These are phyloP conservation scores for Rhizopogon roseolus DNA, from an alignment of 768 basidiomycete species.

Conservation along the genomic window DNA sequence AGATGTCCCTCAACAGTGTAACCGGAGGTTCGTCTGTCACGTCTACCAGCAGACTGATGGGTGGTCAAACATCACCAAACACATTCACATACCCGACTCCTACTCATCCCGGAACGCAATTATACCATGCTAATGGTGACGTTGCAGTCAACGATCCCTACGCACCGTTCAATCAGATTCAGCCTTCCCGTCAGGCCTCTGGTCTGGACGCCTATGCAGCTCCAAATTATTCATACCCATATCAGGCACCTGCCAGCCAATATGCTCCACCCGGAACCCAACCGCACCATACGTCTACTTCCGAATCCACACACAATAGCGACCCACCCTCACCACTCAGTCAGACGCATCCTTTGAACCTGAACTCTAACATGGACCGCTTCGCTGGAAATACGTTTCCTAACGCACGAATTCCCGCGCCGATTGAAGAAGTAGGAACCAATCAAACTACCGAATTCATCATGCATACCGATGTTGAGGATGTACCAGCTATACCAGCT, in stretches of 20 bases:
- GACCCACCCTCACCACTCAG: background rate
- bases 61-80: conserved; percentile 16
- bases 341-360: conserved; percentile 7
- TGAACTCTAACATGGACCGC: conserved; percentile 11
- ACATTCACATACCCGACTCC: conserved; percentile 25
- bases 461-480: conserved; percentile 67
- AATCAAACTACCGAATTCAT: conserved; percentile 48
- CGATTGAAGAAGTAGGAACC: conserved; percentile 39
- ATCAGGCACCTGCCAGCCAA: conserved; percentile 13
- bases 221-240: too few species aligned
- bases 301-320: background rate
- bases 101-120: background rate
- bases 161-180: background rate
- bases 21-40: conserved; percentile 22
- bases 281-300: background rate
- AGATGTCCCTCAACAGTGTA: conserved; percentile 15
- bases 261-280: conserved; percentile 9
- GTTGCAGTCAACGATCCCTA: background rate
- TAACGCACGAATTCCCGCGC: conserved; percentile 46
- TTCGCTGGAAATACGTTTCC: conserved; percentile 7
- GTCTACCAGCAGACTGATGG: too few species aligned
- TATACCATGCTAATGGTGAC: too few species aligned
- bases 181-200: conserved; percentile 13
- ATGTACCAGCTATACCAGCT: conserved; percentile 32
- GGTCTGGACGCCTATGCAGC: conserved; percentile 19